Evolutionary conservation across 306 rosid genomes (phyloP).

Genomic region (Purshia tridentata): DNA sequence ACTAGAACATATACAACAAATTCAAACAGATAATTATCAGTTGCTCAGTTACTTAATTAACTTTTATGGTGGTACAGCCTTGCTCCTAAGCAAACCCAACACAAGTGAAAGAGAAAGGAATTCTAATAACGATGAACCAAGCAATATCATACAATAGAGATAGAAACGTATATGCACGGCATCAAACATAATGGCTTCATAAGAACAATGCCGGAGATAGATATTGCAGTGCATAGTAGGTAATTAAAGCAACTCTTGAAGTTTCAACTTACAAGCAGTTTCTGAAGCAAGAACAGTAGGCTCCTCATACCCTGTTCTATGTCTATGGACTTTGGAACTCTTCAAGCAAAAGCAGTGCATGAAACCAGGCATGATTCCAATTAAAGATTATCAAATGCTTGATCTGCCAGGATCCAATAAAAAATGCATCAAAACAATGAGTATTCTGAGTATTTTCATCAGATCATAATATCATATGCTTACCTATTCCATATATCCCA

Average conservation of each 20-base stretch:
- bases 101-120: neutral
- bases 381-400: neutral
- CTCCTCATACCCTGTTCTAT: slow-evolving; percentile 29
- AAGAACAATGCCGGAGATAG: neutral
- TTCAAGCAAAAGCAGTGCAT: slow-evolving; percentile 46
- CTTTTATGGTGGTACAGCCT: neutral
- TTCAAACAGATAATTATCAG: neutral
- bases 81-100: neutral
- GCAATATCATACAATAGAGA: neutral
- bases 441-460: neutral
- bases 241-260: neutral
- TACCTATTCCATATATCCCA: neutral
- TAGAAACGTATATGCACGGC: neutral
- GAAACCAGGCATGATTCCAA: slow-evolving; percentile 20
- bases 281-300: slow-evolving; percentile 54
- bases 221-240: neutral
- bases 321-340: slow-evolving; percentile 20
- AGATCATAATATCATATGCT: neutral
- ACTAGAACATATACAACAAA: neutral
- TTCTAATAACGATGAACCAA: neutral
- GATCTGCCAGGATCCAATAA: slow-evolving; percentile 32
- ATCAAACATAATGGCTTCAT: neutral
- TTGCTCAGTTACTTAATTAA: too few relatives aligned
- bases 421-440: slow-evolving; percentile 11
- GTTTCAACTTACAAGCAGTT: slow-evolving; percentile 60